Percentiles rank a stretch among this genome's conserved stretches.
Evolutionary conservation across 1,139 yeast species (phyloP).

Genomic region (Scheffersomyces stambukii): DNA sequence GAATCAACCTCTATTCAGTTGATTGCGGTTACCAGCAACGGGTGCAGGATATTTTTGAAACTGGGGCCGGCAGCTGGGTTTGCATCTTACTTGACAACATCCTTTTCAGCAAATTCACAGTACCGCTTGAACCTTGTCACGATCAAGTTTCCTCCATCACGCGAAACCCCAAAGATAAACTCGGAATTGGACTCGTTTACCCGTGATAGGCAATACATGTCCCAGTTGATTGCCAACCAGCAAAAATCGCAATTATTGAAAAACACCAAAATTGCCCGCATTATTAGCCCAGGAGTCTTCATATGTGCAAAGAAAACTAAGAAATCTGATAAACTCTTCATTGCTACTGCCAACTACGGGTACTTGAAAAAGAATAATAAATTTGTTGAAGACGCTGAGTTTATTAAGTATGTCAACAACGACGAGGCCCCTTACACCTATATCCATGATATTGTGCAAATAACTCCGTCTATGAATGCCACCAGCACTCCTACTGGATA

Average conservation of each 20-base stretch:
- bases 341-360: conserved; percentile 82
- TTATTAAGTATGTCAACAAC: conserved; percentile 48
- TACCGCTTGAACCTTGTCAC: conserved; percentile 42
- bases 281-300: conserved; percentile 82
- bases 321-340: conserved; percentile 53
- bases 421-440: conserved; percentile 25
- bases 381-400: conserved; percentile 79
- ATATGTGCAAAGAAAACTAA: conserved; percentile 47
- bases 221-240: conserved; percentile 40
- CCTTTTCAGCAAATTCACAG: conserved; percentile 22
- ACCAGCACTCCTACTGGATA: conserved; percentile 73
- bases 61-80: conserved; percentile 31
- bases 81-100: conserved; percentile 24
- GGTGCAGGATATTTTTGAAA: conserved; percentile 73
- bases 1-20: conserved; percentile 74
- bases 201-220: conserved; percentile 38
- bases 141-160: conserved; percentile 75
- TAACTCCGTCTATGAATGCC: conserved; percentile 70
- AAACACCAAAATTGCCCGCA: conserved; percentile 44
- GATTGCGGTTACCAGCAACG: conserved; percentile 82
- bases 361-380: conserved; percentile 66
- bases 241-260: conserved; percentile 44
- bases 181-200: conserved; percentile 45
- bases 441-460: conserved; percentile 68
- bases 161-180: conserved; percentile 53